Conservation (phyloP, 2,329 filamentous ascomycete species). For the Trichoderma atroviride region DNA sequence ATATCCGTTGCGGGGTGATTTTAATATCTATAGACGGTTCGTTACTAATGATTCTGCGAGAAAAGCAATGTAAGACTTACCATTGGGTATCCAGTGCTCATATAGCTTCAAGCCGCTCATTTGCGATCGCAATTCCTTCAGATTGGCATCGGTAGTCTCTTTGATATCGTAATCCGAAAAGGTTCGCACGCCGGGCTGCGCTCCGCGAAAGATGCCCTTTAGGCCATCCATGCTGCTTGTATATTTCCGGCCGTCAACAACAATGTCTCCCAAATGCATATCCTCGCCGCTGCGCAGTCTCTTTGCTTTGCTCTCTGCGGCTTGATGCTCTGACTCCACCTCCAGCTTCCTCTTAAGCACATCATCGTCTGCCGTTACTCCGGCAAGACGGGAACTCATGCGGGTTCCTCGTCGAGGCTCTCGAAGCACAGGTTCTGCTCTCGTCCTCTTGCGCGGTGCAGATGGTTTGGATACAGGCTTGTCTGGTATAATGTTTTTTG, state of each 20-base stretch:
- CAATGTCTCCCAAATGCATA: conserved; percentile 73
- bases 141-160: conserved; percentile 73
- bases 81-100: conserved; percentile 79
- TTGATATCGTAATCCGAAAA: conserved; percentile 84
- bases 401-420: conserved; percentile 56
- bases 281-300: conserved; percentile 56
- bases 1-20: conserved; percentile 84
- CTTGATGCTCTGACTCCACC: conserved; percentile 51
- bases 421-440: conserved; percentile 49
- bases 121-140: conserved; percentile 72
- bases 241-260: conserved; percentile 79
- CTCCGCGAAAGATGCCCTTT: conserved; percentile 60
- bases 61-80: conserved; percentile 48
- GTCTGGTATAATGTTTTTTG: conserved; percentile 66
- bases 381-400: conserved; percentile 61
- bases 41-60: not conserved
- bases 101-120: conserved; percentile 81
- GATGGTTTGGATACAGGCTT: conserved; percentile 52
- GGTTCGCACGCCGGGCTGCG: conserved; percentile 79
- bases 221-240: conserved; percentile 69
- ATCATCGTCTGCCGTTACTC: conserved; percentile 52
- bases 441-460: conserved; percentile 37
- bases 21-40: conserved; percentile 70
- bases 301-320: conserved; percentile 57
- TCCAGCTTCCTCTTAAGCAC: conserved; percentile 55